Evolutionary conservation across 2,329 filamentous ascomycete genomes (phyloP).

Genomic region (Sporothrix brasiliensis): DNA sequence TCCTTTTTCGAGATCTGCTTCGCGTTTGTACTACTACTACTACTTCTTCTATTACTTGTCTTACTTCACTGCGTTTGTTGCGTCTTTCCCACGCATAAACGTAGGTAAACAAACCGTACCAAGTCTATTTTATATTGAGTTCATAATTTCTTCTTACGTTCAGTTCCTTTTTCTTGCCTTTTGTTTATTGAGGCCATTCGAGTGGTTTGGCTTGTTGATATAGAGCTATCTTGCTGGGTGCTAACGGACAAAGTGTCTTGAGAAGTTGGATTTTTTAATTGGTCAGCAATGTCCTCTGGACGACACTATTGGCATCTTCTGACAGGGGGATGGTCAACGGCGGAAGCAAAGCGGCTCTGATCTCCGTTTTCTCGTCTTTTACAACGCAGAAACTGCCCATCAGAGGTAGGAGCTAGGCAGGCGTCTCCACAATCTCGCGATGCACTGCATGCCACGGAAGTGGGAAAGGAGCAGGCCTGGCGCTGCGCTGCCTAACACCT

Average conservation of each 20-base stretch:
- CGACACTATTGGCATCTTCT: too few relatives aligned
- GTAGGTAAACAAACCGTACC: constrained; percentile 16
- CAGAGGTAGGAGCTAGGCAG: not conserved
- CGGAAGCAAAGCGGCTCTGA: too few relatives aligned
- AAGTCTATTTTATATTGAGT: constrained; percentile 14
- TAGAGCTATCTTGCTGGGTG: not conserved
- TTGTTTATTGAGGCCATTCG: not conserved
- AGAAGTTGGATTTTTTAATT: too few relatives aligned
- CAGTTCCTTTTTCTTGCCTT: not conserved
- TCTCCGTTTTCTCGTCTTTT: not conserved
- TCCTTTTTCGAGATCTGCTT: constrained; percentile 21
- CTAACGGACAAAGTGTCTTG: not conserved
- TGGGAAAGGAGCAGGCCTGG: not conserved
- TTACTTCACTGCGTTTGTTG: not conserved
- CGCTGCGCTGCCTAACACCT: not conserved
- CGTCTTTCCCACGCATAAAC: not conserved
- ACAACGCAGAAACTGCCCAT: not conserved
- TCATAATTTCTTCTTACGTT: not conserved
- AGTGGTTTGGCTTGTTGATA: not conserved
- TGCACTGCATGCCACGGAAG: not conserved
- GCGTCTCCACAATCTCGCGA: not conserved
- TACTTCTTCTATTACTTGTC: constrained; percentile 4
- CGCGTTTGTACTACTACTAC: constrained; percentile 27
- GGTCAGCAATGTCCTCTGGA: too few relatives aligned
- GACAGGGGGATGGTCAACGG: too few relatives aligned